Evolutionary conservation across 352 stramenopile genomes (phyloP).

Genomic region (Pythium inflatum): DNA sequence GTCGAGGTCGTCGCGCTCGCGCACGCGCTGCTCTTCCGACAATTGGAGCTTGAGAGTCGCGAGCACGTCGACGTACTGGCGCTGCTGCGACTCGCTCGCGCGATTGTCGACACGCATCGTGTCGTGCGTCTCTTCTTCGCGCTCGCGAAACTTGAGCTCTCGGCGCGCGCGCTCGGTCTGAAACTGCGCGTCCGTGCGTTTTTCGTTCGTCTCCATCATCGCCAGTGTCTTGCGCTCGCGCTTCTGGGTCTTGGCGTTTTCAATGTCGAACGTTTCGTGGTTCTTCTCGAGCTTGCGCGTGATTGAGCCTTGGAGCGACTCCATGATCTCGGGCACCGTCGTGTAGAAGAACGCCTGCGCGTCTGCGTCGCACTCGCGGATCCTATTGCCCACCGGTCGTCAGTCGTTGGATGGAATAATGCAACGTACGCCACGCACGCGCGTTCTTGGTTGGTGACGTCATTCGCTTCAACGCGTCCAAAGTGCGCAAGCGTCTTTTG

Average conservation of each 20-base stretch:
- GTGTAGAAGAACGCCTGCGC: conserved; percentile 78
- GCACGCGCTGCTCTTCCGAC: conserved; percentile 46
- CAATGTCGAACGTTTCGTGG: conserved; percentile 92
- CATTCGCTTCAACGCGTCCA: conserved; percentile 52
- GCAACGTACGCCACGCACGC: conserved; percentile 46
- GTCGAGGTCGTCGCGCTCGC: conserved; percentile 71
- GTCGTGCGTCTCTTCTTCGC: conserved; percentile 67
- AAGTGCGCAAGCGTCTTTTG: conserved; percentile 67
- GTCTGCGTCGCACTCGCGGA: conserved; percentile 54
- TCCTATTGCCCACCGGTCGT: no score
- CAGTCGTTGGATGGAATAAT: no score
- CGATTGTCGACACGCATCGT: conserved; percentile 76
- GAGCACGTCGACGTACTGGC: conserved; percentile 50
- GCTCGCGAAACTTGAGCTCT: conserved; percentile 56
- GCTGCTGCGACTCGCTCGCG: conserved; percentile 50
- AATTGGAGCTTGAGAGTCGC: conserved; percentile 60
- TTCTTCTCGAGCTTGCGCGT: conserved; percentile 90
- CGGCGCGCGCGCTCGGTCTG: conserved; percentile 70
- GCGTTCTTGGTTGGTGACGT: conserved; percentile 53
- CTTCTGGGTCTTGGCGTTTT: conserved; percentile 93
- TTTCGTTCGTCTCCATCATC: conserved; percentile 69
- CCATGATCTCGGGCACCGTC: conserved; percentile 89
- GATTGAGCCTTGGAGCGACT: conserved; percentile 85
- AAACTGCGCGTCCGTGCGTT: conserved; percentile 62
- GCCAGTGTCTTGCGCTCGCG: conserved; percentile 87